These are phyloP conservation scores for Irpex rosettiformis DNA, from an alignment of 1,284 basidiomycete genomes.

Conservation along the genomic window DNA sequence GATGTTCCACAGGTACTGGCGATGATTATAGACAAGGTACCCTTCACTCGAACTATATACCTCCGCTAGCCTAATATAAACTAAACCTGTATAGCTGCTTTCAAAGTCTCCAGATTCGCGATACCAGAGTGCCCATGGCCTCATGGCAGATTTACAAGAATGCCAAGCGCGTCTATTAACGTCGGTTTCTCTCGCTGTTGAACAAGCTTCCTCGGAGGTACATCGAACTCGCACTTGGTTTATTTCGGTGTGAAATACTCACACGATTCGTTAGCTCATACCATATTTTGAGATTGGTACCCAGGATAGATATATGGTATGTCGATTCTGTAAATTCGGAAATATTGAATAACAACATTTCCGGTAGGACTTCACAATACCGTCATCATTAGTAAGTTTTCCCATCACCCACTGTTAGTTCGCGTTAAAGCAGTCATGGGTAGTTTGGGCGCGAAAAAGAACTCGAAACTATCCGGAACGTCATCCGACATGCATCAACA, in stretches of 20 bases:
- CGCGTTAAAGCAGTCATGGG: conserved; percentile 7
- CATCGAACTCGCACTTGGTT: conserved; percentile 5
- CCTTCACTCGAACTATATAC: conserved; percentile 8
- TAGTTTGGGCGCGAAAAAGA: conserved; percentile 71
- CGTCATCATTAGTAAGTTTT: conserved; percentile 50
- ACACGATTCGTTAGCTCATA: conserved; percentile 45
- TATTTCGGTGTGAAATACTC: neutral
- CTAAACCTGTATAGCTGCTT: conserved; percentile 41
- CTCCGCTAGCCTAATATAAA: neutral
- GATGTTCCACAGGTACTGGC: conserved; percentile 71
- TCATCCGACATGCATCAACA: conserved; percentile 60
- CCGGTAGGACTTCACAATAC: conserved; percentile 61
- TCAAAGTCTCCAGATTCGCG: conserved; percentile 60
- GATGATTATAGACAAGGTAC: conserved; percentile 62
- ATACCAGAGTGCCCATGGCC: conserved; percentile 67
- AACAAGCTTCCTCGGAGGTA: conserved; percentile 53
- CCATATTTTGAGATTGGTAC: conserved; percentile 59
- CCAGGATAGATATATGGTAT: conserved; percentile 60
- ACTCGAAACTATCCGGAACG: conserved; percentile 59
- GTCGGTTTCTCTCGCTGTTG: conserved; percentile 52
- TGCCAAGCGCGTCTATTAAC: conserved; percentile 60
- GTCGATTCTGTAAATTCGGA: conserved; percentile 13
- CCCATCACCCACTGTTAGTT: neutral
- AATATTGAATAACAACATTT: neutral
- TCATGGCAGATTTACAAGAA: conserved; percentile 61